These are phyloP conservation scores for Monilinia polystroma DNA, from an alignment of 2,329 filamentous ascomycete species.

Conservation along the genomic window DNA sequence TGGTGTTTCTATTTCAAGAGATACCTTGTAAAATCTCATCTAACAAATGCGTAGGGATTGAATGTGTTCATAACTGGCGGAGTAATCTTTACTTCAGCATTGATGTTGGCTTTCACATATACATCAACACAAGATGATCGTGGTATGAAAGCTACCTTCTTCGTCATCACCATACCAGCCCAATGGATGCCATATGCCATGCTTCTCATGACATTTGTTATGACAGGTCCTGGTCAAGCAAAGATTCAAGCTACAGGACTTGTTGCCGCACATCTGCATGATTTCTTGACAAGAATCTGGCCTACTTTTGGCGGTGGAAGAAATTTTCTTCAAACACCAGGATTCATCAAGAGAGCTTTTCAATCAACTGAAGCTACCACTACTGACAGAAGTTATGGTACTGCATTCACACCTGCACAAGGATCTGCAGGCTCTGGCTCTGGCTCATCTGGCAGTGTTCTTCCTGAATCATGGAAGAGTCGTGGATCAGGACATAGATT, in stretches of 20 bases:
- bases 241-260: constrained; percentile 73
- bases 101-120: constrained; percentile 79
- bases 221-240: constrained; percentile 56
- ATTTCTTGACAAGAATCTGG: constrained; percentile 86
- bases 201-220: constrained; percentile 71
- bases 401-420: constrained; percentile 50
- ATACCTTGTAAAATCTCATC: constrained; percentile 34
- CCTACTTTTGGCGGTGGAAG: constrained; percentile 82
- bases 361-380: constrained; percentile 47
- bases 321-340: constrained; percentile 74
- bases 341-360: constrained; percentile 67
- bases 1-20: constrained; percentile 25
- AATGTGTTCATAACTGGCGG: constrained; percentile 51
- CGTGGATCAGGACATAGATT: constrained; percentile 63
- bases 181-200: constrained; percentile 80
- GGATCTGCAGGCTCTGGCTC: constrained; percentile 43
- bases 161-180: constrained; percentile 79
- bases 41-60: constrained; percentile 46
- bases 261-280: constrained; percentile 81
- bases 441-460: constrained; percentile 48
- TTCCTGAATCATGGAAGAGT: constrained; percentile 63
- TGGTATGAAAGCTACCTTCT: constrained; percentile 72
- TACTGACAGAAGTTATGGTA: constrained; percentile 59
- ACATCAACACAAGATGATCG: constrained; percentile 85
- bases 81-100: constrained; percentile 56